phyloP scores from a whole-genome alignment of 1,284 basidiomycete genomes.

The Filobasidium uniguttulatum region DNA sequence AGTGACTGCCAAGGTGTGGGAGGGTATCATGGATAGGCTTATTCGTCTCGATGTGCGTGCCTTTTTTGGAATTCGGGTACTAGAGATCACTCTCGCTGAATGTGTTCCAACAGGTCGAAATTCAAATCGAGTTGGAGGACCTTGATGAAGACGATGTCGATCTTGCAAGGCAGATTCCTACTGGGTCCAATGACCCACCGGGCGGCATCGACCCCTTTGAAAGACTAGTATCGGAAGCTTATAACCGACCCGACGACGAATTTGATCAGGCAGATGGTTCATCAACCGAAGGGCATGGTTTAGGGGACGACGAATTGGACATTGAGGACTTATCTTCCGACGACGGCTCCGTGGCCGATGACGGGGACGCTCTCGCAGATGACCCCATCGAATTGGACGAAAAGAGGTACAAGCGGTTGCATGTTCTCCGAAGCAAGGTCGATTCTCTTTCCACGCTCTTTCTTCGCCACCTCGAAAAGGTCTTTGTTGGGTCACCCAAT shows the following conservation, averaged over 20 bases:
- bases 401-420: conserved; percentile 47
- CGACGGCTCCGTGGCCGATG: conserved; percentile 25
- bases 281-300: conserved; percentile 40
- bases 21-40: conserved; percentile 74
- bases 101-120: conserved; percentile 58
- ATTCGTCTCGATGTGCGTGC: conserved; percentile 81
- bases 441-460: conserved; percentile 74
- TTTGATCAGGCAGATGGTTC: conserved; percentile 43
- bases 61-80: too few species aligned
- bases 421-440: conserved; percentile 63
- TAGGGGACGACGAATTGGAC: conserved; percentile 43
- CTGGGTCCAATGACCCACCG: conserved; percentile 39
- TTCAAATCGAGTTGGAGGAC: conserved; percentile 84
- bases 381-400: conserved; percentile 53
- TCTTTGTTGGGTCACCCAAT: conserved; percentile 8
- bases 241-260: conserved; percentile 24
- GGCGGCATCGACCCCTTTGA: conserved; percentile 68
- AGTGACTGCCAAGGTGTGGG: conserved; percentile 68
- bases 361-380: conserved; percentile 35
- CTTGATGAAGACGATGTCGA: conserved; percentile 38
- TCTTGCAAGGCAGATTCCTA: conserved; percentile 10
- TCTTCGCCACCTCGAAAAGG: conserved; percentile 53
- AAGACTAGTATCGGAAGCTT: conserved; percentile 52
- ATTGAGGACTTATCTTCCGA: conserved; percentile 38
- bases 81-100: conserved; percentile 3